Evolutionary conservation across 176 grass and related monocot species (phyloP).

Genomic region (Thalia dealbata): DNA sequence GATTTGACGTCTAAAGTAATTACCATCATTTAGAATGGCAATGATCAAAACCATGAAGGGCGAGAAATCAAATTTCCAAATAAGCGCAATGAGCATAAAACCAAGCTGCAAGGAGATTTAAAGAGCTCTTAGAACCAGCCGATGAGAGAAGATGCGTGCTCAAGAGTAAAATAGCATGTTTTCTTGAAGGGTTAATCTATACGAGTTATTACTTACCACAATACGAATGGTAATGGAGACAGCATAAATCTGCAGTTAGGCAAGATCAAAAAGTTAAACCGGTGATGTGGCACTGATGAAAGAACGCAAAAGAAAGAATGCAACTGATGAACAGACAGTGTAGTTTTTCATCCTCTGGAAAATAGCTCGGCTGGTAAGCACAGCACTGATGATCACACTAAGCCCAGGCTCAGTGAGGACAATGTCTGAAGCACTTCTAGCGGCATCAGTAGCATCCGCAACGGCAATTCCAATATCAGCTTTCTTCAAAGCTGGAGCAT

Average conservation of each 20-base stretch:
- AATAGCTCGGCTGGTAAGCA: constrained; percentile 24
- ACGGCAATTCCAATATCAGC: constrained; percentile 25
- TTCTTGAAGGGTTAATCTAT: no score
- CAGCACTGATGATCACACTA: constrained; percentile 24
- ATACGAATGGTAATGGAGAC: constrained; percentile 24
- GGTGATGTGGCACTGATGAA: neutral
- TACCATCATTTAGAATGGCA: constrained; percentile 24
- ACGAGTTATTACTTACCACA: constrained; percentile 12
- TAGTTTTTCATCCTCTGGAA: constrained; percentile 28
- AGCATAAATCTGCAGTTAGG: constrained; percentile 13
- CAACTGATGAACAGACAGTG: constrained; percentile 1
- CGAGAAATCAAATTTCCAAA: constrained; percentile 20
- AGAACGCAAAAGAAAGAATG: neutral
- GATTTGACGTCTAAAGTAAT: neutral
- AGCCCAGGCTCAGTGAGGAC: constrained; percentile 21
- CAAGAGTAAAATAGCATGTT: neutral
- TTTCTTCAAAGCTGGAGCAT: constrained; percentile 24
- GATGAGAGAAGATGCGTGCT: neutral
- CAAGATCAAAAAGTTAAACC: neutral
- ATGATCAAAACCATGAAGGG: constrained; percentile 27
- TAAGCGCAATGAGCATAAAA: constrained; percentile 20
- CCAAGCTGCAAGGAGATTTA: constrained; percentile 11
- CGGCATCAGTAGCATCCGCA: constrained; percentile 19
- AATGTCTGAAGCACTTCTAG: constrained; percentile 22
- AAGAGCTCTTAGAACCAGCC: neutral